Percentiles rank a stretch among this genome's conserved stretches.
Evolutionary conservation across 2,329 filamentous ascomycete species (phyloP).

Genomic region (Claviceps maximensis): DNA sequence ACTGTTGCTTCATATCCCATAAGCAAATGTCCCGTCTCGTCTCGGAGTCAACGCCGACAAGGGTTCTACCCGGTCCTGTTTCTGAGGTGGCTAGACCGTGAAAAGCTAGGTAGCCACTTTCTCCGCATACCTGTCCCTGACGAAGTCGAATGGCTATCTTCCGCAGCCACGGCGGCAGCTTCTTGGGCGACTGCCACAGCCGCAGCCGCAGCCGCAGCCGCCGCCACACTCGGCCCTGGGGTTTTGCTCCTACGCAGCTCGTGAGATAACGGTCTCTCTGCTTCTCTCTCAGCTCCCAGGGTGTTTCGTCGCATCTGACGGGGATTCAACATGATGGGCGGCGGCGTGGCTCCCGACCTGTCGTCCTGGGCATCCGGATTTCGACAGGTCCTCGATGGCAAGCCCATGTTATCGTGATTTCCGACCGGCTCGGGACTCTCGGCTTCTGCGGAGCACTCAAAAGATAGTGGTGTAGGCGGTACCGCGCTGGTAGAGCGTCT

Average conservation of each 20-base stretch:
- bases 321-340: conserved; percentile 38
- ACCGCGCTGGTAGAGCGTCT: conserved; percentile 33
- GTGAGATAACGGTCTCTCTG: conserved; percentile 10
- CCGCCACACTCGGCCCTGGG: conserved; percentile 1
- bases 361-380: conserved; percentile 27
- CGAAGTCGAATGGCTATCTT: conserved; percentile 3
- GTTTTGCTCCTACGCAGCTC: conserved; percentile 5
- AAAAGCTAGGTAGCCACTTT: conserved; percentile 24
- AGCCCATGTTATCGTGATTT: conserved; percentile 19
- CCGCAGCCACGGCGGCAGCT: conserved; percentile 5
- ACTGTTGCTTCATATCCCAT: too few relatives aligned
- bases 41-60: not conserved
- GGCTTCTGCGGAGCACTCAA: not conserved
- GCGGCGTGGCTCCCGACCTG: conserved; percentile 37
- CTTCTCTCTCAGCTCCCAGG: conserved; percentile 9
- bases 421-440: conserved; percentile 9
- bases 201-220: conserved; percentile 6
- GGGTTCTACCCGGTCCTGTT: conserved; percentile 9
- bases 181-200: conserved; percentile 7
- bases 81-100: conserved; percentile 13
- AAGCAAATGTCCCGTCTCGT: too few relatives aligned
- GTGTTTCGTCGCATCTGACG: conserved; percentile 19
- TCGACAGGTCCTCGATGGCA: conserved; percentile 27
- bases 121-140: conserved; percentile 17
- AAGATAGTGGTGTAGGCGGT: not conserved